Percentiles rank a stretch among this genome's conserved stretches.
phyloP scores from a whole-genome alignment of 768 basidiomycete species.

The Kwoniella europaea region DNA sequence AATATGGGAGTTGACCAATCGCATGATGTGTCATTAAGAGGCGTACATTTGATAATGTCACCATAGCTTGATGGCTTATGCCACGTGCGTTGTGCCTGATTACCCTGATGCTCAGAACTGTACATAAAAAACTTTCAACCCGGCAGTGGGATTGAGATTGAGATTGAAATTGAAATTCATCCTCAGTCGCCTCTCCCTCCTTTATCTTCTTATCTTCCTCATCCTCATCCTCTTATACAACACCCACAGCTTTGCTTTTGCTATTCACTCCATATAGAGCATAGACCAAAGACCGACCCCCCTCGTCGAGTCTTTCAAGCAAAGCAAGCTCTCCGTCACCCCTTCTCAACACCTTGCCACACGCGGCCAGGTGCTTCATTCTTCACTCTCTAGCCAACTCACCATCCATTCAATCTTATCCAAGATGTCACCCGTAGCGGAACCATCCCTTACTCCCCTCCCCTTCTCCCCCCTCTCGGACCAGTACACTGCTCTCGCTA shows the following conservation, averaged over 20 bases:
- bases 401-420: conserved; percentile 8
- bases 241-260: neutral
- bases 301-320: neutral
- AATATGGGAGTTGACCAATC: neutral
- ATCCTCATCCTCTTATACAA: neutral
- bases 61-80: neutral
- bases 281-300: neutral
- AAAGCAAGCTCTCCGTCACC: neutral
- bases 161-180: neutral
- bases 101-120: neutral
- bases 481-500: conserved; percentile 48
- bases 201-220: neutral
- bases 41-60: neutral
- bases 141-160: no score
- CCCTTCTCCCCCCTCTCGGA: conserved; percentile 46
- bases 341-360: conserved; percentile 14
- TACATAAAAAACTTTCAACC: neutral
- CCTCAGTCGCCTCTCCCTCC: conserved; percentile 9
- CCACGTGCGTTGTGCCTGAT: neutral
- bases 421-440: conserved; percentile 53
- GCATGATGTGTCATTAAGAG: neutral
- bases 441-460: conserved; percentile 43
- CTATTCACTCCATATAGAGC: neutral
- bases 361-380: conserved; percentile 26
- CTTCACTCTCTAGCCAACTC: neutral